Evolutionary conservation across 106 monocot species (phyloP).

Genomic region (Acorus calamus): DNA sequence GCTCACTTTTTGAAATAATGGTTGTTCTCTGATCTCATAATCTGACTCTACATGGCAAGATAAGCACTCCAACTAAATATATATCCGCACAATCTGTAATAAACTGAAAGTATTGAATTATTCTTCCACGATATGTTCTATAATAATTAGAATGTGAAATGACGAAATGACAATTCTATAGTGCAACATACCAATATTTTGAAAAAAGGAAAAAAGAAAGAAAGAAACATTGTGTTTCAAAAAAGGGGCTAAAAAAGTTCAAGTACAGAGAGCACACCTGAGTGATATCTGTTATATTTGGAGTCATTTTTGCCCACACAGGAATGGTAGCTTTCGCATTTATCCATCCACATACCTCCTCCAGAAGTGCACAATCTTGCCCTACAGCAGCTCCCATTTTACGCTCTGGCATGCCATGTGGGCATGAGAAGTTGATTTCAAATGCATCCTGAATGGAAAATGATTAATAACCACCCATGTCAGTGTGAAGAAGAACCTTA

Average conservation of each 20-base stretch:
- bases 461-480: neutral
- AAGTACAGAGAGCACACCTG: slow-evolving; percentile 29
- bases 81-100: no score
- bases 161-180: no score
- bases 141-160: no score
- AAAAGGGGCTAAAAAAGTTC: neutral
- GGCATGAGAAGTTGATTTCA: slow-evolving; percentile 98
- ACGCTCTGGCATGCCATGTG: slow-evolving; percentile 97
- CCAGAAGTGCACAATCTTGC: slow-evolving; percentile 80
- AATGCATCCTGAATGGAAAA: slow-evolving; percentile 62
- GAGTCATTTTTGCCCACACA: slow-evolving; percentile 99
- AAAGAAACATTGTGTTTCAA: neutral
- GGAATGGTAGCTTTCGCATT: slow-evolving; percentile 97
- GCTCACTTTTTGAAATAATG: no score
- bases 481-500: no score
- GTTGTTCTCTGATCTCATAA: no score
- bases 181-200: no score
- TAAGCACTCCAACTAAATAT: no score
- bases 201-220: neutral
- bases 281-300: slow-evolving; percentile 90
- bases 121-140: no score
- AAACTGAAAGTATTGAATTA: no score
- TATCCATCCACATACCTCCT: slow-evolving; percentile 95
- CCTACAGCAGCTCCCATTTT: slow-evolving; percentile 99
- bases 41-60: no score